These are phyloP conservation scores for Gloeophyllum trabeum DNA, from an alignment of 768 basidiomycete species.

Conservation along the genomic window DNA sequence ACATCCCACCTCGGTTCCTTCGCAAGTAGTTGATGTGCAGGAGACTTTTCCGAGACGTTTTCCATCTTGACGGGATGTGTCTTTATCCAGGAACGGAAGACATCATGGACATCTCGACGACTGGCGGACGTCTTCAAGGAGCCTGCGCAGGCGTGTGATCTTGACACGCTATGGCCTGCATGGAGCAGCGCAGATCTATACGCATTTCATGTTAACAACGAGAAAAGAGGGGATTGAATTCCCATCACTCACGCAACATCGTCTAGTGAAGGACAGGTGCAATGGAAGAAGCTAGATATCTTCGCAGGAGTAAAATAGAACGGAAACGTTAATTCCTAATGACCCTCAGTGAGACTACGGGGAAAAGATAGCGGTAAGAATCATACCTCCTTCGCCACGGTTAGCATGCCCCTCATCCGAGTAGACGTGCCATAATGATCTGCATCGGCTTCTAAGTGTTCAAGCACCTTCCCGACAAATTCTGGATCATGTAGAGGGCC, in stretches of 20 bases:
- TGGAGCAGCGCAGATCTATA: conserved; percentile 81
- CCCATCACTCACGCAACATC: conserved; percentile 54
- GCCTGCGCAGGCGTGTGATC: conserved; percentile 84
- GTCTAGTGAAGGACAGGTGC: conserved; percentile 61
- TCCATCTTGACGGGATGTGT: conserved; percentile 73
- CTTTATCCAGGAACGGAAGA: conserved; percentile 81
- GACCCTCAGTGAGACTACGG: neutral
- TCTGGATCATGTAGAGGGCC: conserved; percentile 69
- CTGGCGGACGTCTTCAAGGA: conserved; percentile 87
- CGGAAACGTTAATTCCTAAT: conserved; percentile 60
- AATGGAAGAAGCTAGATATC: conserved; percentile 76
- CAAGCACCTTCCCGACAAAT: conserved; percentile 68
- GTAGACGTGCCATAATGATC: conserved; percentile 64
- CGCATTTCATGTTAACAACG: neutral
- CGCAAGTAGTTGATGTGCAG: conserved; percentile 53
- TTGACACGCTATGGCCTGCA: conserved; percentile 73
- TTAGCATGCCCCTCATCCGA: conserved; percentile 94
- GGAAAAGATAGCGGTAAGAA: neutral
- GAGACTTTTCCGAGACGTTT: conserved; percentile 68
- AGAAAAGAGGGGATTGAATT: neutral
- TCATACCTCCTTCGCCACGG: conserved; percentile 75
- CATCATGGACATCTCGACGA: conserved; percentile 60
- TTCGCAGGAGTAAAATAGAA: conserved; percentile 87
- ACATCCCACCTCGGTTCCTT: conserved; percentile 53
- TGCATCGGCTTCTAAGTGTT: conserved; percentile 53